A percentile compares a stretch with the other conserved stretches of the same genome.
Evolutionary conservation across 768 basidiomycete genomes (phyloP).

Genomic region (Russula lepida): DNA sequence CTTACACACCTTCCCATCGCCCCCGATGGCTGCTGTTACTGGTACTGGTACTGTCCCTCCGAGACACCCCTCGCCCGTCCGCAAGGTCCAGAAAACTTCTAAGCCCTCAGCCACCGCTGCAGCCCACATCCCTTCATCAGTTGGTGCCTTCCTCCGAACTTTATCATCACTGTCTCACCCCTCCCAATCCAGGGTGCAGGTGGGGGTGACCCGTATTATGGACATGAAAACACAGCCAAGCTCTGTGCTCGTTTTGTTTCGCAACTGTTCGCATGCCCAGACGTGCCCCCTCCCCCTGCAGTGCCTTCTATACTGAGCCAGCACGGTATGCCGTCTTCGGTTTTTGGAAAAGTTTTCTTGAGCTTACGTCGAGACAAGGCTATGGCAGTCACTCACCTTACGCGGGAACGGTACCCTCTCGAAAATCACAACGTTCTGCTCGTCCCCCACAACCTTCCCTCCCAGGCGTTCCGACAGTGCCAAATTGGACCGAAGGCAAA

Average conservation of each 20-base stretch:
- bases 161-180: conserved; percentile 12
- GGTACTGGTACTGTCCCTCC: conserved; percentile 24
- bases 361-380: neutral
- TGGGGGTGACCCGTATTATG: conserved; percentile 51
- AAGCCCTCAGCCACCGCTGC: conserved; percentile 2
- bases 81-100: conserved; percentile 22
- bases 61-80: conserved; percentile 27
- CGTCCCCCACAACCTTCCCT: neutral
- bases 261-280: conserved; percentile 80
- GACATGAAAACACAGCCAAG: conserved; percentile 64
- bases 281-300: conserved; percentile 48
- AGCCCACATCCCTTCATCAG: conserved; percentile 14
- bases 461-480: neutral
- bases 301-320: conserved; percentile 24
- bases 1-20: conserved; percentile 1
- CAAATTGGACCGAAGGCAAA: neutral
- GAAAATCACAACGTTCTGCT: neutral
- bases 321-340: neutral
- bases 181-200: conserved; percentile 6
- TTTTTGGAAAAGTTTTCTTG: neutral
- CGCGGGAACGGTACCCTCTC: neutral
- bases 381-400: neutral
- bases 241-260: conserved; percentile 74
- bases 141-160: conserved; percentile 7
- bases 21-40: conserved; percentile 25